phyloP scores from a whole-genome alignment of 2,329 filamentous ascomycete genomes.

The Aureobasidium vineae region DNA sequence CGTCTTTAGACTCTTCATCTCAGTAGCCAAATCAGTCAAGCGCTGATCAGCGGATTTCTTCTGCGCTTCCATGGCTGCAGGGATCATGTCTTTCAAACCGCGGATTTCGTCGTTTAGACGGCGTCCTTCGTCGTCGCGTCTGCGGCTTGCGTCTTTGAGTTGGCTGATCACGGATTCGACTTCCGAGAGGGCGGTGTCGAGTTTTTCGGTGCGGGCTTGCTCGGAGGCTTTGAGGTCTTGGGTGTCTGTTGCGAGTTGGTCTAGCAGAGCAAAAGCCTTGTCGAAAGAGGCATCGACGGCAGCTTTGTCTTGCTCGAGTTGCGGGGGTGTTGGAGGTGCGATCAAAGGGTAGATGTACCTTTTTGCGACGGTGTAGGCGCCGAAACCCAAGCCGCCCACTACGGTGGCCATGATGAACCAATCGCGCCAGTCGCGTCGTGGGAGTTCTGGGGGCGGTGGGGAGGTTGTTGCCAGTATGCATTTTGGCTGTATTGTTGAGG shows the following conservation, averaged over 20 bases:
- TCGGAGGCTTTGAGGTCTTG: constrained; percentile 83
- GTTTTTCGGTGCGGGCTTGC: constrained; percentile 73
- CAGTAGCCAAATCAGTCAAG: constrained; percentile 78
- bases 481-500: constrained; percentile 48
- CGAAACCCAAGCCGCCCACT: constrained; percentile 83
- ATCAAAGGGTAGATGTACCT: constrained; percentile 91
- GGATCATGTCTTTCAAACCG: constrained; percentile 77
- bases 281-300: constrained; percentile 92
- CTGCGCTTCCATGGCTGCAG: constrained; percentile 82
- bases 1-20: constrained; percentile 90
- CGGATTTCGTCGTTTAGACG: constrained; percentile 84
- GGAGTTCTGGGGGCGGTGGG: constrained; percentile 58
- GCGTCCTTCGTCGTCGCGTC: constrained; percentile 83
- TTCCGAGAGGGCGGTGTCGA: constrained; percentile 78
- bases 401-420: constrained; percentile 99
- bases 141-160: constrained; percentile 75
- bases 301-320: constrained; percentile 91
- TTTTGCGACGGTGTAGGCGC: constrained; percentile 83
- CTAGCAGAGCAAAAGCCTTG: constrained; percentile 83
- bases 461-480: constrained; percentile 53
- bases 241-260: constrained; percentile 89
- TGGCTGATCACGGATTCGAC: constrained; percentile 80
- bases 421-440: constrained; percentile 91
- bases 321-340: constrained; percentile 87
- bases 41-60: constrained; percentile 78